A percentile compares a stretch with the other conserved stretches of the same genome.
These are phyloP conservation scores for Rubia peregrina DNA, from an alignment of 305 asterid genomes.

Conservation along the genomic window DNA sequence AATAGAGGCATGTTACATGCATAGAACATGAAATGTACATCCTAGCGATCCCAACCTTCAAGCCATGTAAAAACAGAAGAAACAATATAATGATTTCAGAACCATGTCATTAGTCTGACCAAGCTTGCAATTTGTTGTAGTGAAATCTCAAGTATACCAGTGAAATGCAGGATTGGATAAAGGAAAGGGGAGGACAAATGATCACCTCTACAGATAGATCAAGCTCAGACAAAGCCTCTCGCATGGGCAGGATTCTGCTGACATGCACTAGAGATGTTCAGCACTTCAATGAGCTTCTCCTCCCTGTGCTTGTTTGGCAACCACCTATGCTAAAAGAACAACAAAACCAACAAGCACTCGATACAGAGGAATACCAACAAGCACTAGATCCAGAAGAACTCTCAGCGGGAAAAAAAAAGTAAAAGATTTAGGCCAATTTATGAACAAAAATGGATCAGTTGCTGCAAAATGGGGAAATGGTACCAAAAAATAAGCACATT, in stretches of 20 bases:
- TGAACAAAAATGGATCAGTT: no score
- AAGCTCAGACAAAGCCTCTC: slow-evolving; percentile 80
- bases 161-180: background rate
- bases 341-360: no score
- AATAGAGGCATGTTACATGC: background rate
- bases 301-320: no score
- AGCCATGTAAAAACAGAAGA: background rate
- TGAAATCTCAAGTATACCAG: background rate
- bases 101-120: background rate
- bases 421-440: no score
- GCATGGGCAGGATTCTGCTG: slow-evolving; percentile 91
- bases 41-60: background rate
- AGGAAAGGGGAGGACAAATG: background rate
- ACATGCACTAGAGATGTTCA: slow-evolving; percentile 34
- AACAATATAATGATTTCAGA: background rate
- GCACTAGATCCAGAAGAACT: no score
- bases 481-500: no score
- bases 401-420: no score
- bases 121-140: background rate
- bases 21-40: background rate
- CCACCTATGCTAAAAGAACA: no score
- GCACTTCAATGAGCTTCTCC: no score
- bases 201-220: slow-evolving; percentile 68
- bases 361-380: no score
- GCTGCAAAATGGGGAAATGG: no score